These are phyloP conservation scores for Populus tremula DNA, from an alignment of 345 rosid genomes.

Conservation along the genomic window DNA sequence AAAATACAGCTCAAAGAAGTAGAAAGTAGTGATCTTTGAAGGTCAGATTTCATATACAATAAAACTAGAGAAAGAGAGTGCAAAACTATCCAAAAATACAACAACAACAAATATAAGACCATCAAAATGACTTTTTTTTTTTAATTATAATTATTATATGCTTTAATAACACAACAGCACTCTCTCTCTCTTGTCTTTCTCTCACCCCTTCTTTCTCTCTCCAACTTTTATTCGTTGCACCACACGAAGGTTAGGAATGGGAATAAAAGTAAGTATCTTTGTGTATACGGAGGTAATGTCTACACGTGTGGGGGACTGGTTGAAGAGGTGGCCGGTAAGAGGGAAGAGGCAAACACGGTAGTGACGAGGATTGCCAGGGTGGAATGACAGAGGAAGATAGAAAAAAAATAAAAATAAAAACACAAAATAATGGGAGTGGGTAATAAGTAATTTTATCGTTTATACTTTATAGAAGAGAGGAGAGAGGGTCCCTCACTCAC, in stretches of 20 bases:
- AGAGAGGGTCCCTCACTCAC: slow-evolving; percentile 18
- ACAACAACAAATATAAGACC: background rate
- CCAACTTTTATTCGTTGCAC: slow-evolving; percentile 65
- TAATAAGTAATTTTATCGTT: slow-evolving; percentile 47
- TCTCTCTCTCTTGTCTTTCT: background rate
- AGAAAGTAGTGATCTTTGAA: slow-evolving; percentile 18
- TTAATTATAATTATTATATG: background rate
- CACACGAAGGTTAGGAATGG: slow-evolving; percentile 32
- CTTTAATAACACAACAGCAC: background rate
- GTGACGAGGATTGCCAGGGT: slow-evolving; percentile 49
- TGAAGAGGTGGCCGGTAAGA: slow-evolving; percentile 42
- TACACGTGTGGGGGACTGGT: slow-evolving; percentile 50
- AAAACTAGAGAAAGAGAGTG: slow-evolving; percentile 16
- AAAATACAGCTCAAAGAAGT: background rate
- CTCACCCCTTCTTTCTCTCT: slow-evolving; percentile 34
- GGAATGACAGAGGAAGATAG: slow-evolving; percentile 16
- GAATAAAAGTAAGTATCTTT: slow-evolving; percentile 11
- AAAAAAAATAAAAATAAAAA: background rate
- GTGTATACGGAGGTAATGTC: background rate
- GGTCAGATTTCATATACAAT: slow-evolving; percentile 13
- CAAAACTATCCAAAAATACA: slow-evolving; percentile 19
- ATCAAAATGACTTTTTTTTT: background rate
- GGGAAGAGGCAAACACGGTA: slow-evolving; percentile 18
- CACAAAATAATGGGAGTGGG: slow-evolving; percentile 46
- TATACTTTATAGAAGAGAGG: slow-evolving; percentile 18